A percentile compares a stretch with the other conserved stretches of the same genome.
Conservation (phyloP, 371 early-diverging fungal genomes). For the Mucor racemosus region DNA sequence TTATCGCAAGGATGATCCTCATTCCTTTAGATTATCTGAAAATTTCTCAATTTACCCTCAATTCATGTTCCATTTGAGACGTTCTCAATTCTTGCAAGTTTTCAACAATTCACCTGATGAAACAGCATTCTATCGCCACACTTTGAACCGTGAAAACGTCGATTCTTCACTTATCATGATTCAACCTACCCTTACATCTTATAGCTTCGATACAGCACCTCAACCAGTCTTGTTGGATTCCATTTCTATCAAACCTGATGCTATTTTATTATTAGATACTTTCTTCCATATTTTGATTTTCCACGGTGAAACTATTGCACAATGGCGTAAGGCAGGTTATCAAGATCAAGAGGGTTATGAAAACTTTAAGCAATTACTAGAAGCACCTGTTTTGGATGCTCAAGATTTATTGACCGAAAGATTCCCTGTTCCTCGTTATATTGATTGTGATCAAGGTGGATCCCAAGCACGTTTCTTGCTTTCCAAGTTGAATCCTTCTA, state of each 20-base stretch:
- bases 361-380: constrained; percentile 92
- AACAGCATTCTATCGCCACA: constrained; percentile 95
- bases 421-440: constrained; percentile 99
- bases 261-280: constrained; percentile 96
- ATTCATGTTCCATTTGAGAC: constrained; percentile 99
- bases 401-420: constrained; percentile 91
- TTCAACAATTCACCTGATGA: constrained; percentile 99
- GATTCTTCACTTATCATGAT: constrained; percentile 99
- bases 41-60: constrained; percentile 99
- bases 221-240: constrained; percentile 98
- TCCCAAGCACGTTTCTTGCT: constrained; percentile 99
- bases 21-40: constrained; percentile 89
- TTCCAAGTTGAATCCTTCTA: constrained; percentile 98
- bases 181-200: constrained; percentile 97
- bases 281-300: constrained; percentile 66
- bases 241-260: constrained; percentile 95
- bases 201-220: constrained; percentile 88
- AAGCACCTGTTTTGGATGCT: constrained; percentile 90
- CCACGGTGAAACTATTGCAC: constrained; percentile 56
- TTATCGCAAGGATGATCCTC: constrained; percentile 96
- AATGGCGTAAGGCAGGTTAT: constrained; percentile 72
- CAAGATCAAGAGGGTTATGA: constrained; percentile 58
- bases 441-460: constrained; percentile 96
- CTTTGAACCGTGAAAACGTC: constrained; percentile 93
- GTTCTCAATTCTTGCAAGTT: constrained; percentile 98